Evolutionary conservation across 768 basidiomycete species (phyloP), one percentile per base, ranked within the genome.

Genomic region (Arthromyces matolae): DNA sequence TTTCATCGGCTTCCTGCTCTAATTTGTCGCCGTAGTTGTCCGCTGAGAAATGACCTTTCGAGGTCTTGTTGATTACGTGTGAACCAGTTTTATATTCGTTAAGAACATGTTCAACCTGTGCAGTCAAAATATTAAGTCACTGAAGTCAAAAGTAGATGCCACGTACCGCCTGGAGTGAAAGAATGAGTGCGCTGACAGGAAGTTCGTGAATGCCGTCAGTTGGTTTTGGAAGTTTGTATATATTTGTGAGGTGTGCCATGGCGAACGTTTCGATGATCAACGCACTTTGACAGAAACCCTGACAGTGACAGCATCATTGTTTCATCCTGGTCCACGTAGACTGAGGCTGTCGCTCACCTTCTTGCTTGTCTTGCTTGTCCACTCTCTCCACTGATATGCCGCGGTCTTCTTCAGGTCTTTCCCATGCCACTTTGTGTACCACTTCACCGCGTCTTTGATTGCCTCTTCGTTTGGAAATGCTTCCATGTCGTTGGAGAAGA

Each of bases 321-420:
- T n/a, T n/a, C n/a, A n/a, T n/a, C n/a, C n/a, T n/a, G n/a, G n/a
- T n/a, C n/a, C n/a, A n/a, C n/a, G n/a, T n/a, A n/a, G n/a, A n/a
- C n/a, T n/a, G n/a, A n/a, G n/a, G n/a, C n/a, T n/a, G n/a, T n/a
- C n/a, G n/a, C n/a, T n/a, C n/a, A n/a, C n/a, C n/a, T n/a, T n/a
- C n/a, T n/a, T n/a, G n/a, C n/a, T 79, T 31, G 8, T 31, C 29
- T 8, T 31, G 29, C 14, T 14, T 31, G 29, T 29, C 42, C 42
- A 43, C 23, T 3, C 19, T 20, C 33, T 43, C 42, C 42, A 43
- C n/a, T 43, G 42, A 22, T 29, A n/a, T n/a, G n/a, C n/a, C n/a
- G n/a, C n/a, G n/a, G n/a, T n/a, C n/a, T n/a, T n/a, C n/a, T n/a
- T n/a, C 27, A 8, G 42, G 31, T 29, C 31, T 43, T 9, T 27